These are phyloP conservation scores for Leptomonas pyrrhocoris DNA, from an alignment of 208 protist genomes.

Conservation along the genomic window DNA sequence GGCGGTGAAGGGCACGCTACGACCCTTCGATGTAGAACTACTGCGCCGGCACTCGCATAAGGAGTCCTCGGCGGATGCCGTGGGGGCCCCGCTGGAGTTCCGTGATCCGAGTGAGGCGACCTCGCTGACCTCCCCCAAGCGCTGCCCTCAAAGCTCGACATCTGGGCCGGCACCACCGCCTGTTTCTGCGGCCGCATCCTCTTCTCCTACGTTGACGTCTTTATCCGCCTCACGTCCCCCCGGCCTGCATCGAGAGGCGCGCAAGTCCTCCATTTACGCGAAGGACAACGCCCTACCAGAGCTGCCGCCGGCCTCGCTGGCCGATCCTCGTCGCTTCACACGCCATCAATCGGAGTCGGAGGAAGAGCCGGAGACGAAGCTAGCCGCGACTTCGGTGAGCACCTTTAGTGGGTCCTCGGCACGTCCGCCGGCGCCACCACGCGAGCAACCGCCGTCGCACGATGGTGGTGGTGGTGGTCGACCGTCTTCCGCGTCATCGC, in stretches of 20 bases:
- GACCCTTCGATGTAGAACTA: constrained; percentile 21
- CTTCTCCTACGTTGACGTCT: background rate
- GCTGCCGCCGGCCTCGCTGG: constrained; percentile 19
- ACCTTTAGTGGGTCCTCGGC: background rate
- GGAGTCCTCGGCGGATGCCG: background rate
- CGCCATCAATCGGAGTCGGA: constrained; percentile 3
- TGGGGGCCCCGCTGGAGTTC: constrained; percentile 16
- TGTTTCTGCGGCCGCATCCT: background rate
- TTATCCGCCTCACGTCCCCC: background rate
- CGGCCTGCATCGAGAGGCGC: background rate
- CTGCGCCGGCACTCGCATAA: constrained; percentile 1
- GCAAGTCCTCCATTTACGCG: constrained; percentile 19
- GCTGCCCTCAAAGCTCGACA: background rate
- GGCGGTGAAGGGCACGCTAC: constrained; percentile 10
- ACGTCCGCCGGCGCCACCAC: constrained; percentile 4
- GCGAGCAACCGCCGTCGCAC: constrained; percentile 4
- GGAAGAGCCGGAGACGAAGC: constrained; percentile 1
- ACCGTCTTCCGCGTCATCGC: constrained; percentile 9
- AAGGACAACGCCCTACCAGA: constrained; percentile 18
- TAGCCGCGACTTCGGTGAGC: background rate
- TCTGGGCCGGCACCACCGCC: background rate
- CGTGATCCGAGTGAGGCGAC: constrained; percentile 16
- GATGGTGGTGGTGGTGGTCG: background rate
- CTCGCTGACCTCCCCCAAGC: constrained; percentile 24
- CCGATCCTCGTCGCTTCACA: constrained; percentile 6